Conservation (phyloP, 2,329 filamentous ascomycete species). For the Phialemoniopsis sp. region DNA sequence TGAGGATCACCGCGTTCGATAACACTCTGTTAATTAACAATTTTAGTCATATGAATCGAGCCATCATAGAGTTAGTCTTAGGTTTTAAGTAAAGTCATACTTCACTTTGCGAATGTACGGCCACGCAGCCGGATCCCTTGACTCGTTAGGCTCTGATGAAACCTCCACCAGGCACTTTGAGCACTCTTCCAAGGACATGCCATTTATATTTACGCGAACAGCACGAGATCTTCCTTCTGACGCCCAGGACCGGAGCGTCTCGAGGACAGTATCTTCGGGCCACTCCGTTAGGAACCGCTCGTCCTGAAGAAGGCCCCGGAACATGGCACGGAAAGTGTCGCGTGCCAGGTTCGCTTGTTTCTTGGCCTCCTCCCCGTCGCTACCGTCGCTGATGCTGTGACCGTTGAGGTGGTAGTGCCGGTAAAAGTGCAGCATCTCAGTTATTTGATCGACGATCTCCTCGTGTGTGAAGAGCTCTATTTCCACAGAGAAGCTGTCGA, state of each 20-base stretch:
- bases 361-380: slow-evolving; percentile 16
- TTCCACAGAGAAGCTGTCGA: slow-evolving; percentile 23
- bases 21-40: slow-evolving; percentile 28
- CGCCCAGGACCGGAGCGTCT: slow-evolving; percentile 1
- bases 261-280: too few species aligned
- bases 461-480: slow-evolving; percentile 24
- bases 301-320: slow-evolving; percentile 15
- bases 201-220: not conserved
- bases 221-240: slow-evolving; percentile 1
- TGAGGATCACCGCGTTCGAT: slow-evolving; percentile 38
- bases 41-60: slow-evolving; percentile 6
- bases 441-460: slow-evolving; percentile 26
- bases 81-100: too few species aligned
- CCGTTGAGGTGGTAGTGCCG: slow-evolving; percentile 24
- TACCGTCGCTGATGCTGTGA: slow-evolving; percentile 9
- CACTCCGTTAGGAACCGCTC: too few species aligned
- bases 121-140: slow-evolving; percentile 25
- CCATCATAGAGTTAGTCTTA: too few species aligned
- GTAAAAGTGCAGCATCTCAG: slow-evolving; percentile 28
- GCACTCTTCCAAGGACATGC: slow-evolving; percentile 19
- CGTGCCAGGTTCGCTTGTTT: slow-evolving; percentile 24
- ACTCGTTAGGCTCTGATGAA: slow-evolving; percentile 25
- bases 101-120: slow-evolving; percentile 39
- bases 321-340: slow-evolving; percentile 33
- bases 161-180: slow-evolving; percentile 26